Evolutionary conservation across 768 basidiomycete species (phyloP).

Genomic region (Lentinula detonsa): DNA sequence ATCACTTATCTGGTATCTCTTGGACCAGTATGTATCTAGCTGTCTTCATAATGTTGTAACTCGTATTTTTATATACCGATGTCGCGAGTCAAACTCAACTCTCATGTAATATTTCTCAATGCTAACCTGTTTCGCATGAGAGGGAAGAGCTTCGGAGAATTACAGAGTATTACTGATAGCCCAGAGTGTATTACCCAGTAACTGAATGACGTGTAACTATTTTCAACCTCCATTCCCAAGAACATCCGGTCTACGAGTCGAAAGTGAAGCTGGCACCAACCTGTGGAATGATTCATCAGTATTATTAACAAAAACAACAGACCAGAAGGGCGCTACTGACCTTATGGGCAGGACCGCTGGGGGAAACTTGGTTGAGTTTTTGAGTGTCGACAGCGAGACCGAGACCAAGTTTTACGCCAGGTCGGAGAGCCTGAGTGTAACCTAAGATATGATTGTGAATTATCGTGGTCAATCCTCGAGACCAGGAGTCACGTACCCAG

Average conservation of each 20-base stretch:
- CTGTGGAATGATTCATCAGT: slow-evolving; percentile 21
- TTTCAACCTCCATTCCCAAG: neutral
- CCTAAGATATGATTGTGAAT: slow-evolving; percentile 30
- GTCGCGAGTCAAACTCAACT: neutral
- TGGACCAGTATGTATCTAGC: neutral
- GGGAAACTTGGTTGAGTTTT: slow-evolving; percentile 71
- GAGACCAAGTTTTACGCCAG: slow-evolving; percentile 88
- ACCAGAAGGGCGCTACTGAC: slow-evolving; percentile 21
- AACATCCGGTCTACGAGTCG: slow-evolving; percentile 48
- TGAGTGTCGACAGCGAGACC: slow-evolving; percentile 95
- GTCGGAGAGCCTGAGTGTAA: slow-evolving; percentile 91
- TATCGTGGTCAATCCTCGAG: slow-evolving; percentile 4
- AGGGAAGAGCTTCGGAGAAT: no score
- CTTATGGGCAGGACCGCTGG: slow-evolving; percentile 73
- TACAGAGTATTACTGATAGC: no score
- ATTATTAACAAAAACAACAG: neutral
- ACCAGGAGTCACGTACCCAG: slow-evolving; percentile 44
- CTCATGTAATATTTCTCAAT: no score
- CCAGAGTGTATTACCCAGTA: no score
- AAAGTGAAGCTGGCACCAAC: slow-evolving; percentile 73
- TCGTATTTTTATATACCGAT: neutral
- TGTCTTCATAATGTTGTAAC: neutral
- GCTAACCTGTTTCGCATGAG: neutral
- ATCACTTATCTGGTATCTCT: no score
- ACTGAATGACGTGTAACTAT: slow-evolving; percentile 5